Conservation (phyloP, 2,329 filamentous ascomycete species). For the Botrytis deweyae region DNA sequence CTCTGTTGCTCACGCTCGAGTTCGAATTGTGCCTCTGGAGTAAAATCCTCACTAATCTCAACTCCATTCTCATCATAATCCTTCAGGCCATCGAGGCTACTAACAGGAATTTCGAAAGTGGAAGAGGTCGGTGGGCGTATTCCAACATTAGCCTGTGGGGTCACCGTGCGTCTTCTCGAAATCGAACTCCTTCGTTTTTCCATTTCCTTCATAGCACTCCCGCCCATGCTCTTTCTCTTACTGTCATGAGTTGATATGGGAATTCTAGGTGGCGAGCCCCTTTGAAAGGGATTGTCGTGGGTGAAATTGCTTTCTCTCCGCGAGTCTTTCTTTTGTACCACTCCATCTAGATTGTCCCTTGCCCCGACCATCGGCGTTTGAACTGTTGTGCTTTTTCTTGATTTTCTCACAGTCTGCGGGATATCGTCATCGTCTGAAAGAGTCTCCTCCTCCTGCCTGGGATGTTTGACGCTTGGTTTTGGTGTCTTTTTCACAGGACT, state of each 20-base stretch:
- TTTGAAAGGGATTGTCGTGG: conserved; percentile 90
- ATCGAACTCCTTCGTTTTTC: conserved; percentile 41
- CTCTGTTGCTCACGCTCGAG: conserved; percentile 66
- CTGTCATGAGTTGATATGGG: conserved; percentile 49
- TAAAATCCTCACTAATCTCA: conserved; percentile 87
- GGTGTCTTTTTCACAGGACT: conserved; percentile 51
- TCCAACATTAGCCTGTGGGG: conserved; percentile 49
- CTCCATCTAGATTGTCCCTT: conserved; percentile 51
- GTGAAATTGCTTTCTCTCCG: conserved; percentile 69
- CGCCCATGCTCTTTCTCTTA: conserved; percentile 42
- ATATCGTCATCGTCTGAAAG: conserved; percentile 45
- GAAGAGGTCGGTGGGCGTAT: conserved; percentile 54
- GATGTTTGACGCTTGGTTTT: conserved; percentile 54
- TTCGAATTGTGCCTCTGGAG: conserved; percentile 82
- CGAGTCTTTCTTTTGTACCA: conserved; percentile 25
- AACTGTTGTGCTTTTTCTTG: conserved; percentile 49
- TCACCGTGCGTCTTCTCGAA: conserved; percentile 52
- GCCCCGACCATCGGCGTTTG: conserved; percentile 50
- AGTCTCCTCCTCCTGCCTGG: conserved; percentile 52
- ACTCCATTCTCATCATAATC: conserved; percentile 49
- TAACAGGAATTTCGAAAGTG: conserved; percentile 57
- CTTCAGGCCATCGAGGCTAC: conserved; percentile 43
- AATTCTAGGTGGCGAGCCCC: conserved; percentile 67
- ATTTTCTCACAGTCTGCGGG: conserved; percentile 50
- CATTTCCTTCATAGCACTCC: conserved; percentile 44